phyloP scores from a whole-genome alignment of 805 yeast genomes.

The Maudiozyma turicensis region DNA sequence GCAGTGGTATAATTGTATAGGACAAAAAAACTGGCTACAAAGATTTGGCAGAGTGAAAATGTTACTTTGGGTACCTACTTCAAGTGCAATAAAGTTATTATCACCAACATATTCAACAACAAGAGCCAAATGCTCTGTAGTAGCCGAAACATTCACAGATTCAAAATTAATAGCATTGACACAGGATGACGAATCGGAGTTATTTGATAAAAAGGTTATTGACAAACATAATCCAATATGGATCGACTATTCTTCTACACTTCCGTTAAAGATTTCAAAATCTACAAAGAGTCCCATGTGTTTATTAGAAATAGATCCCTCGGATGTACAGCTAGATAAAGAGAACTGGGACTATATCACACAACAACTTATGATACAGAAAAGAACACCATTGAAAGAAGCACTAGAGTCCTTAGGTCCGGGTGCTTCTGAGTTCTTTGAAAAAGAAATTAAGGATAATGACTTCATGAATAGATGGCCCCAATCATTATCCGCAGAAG shows the following conservation, averaged over 20 bases:
- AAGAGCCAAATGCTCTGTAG: conserved; percentile 55
- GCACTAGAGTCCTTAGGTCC: conserved; percentile 58
- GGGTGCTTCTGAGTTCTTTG: conserved; percentile 57
- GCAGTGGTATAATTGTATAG: conserved; percentile 66
- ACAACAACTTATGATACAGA: conserved; percentile 45
- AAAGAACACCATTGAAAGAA: conserved; percentile 36
- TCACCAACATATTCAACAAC: conserved; percentile 42
- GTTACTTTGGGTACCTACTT: conserved; percentile 56
- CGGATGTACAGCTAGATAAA: conserved; percentile 34
- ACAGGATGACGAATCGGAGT: conserved; percentile 10
- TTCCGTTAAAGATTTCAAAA: conserved; percentile 8
- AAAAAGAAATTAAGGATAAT: conserved; percentile 24
- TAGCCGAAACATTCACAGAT: conserved; percentile 56
- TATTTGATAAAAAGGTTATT: conserved; percentile 14
- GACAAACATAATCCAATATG: conserved; percentile 26
- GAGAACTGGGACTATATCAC: conserved; percentile 62
- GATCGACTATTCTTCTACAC: conserved; percentile 23
- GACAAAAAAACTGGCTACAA: conserved; percentile 64
- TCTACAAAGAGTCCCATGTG: conserved; percentile 32
- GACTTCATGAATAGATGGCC: conserved; percentile 38
- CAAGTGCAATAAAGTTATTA: conserved; percentile 52
- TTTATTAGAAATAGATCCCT: conserved; percentile 49
- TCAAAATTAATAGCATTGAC: conserved; percentile 45
- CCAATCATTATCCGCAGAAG: conserved; percentile 42
- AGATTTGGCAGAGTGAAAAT: conserved; percentile 65